Percentiles rank a stretch among this genome's conserved stretches.
Conservation (phyloP, 306 rosid genomes). For the Argentina anserina region DNA sequence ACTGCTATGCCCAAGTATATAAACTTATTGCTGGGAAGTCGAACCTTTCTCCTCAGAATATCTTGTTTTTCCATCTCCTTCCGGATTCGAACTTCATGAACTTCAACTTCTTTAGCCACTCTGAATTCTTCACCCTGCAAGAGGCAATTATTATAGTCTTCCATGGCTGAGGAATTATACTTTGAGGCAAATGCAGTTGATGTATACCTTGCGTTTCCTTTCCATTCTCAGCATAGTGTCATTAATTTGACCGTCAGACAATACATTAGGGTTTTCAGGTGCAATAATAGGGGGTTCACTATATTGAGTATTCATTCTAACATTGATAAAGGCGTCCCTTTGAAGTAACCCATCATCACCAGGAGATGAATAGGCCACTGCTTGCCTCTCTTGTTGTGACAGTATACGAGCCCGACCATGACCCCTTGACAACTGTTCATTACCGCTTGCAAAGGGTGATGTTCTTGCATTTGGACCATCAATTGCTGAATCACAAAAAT, state of each 20-base stretch:
- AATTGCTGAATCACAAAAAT: constrained; percentile 50
- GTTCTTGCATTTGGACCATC: constrained; percentile 68
- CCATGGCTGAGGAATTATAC: constrained; percentile 16
- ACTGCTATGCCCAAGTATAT: constrained; percentile 3
- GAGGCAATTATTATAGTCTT: constrained; percentile 21
- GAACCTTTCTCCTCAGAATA: constrained; percentile 81
- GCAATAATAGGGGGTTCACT: constrained; percentile 51
- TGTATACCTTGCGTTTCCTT: constrained; percentile 73
- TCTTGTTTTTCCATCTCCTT: constrained; percentile 97
- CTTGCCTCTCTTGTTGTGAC: constrained; percentile 66
- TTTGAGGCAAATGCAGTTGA: not conserved
- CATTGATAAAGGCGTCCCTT: constrained; percentile 53
- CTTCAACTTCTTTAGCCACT: constrained; percentile 73
- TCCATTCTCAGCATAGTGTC: constrained; percentile 57
- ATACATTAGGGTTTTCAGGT: constrained; percentile 51
- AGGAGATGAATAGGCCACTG: constrained; percentile 50
- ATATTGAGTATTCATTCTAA: constrained; percentile 48
- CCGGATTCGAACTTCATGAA: constrained; percentile 70
- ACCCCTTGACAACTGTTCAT: constrained; percentile 65
- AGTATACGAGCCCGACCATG: constrained; percentile 63
- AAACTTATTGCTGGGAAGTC: not conserved
- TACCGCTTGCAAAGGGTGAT: constrained; percentile 51
- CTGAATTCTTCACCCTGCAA: constrained; percentile 74
- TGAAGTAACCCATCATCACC: constrained; percentile 43
- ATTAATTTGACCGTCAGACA: constrained; percentile 52